phyloP scores from a whole-genome alignment of 23 red algal species.

The Gracilaria gracilis region DNA sequence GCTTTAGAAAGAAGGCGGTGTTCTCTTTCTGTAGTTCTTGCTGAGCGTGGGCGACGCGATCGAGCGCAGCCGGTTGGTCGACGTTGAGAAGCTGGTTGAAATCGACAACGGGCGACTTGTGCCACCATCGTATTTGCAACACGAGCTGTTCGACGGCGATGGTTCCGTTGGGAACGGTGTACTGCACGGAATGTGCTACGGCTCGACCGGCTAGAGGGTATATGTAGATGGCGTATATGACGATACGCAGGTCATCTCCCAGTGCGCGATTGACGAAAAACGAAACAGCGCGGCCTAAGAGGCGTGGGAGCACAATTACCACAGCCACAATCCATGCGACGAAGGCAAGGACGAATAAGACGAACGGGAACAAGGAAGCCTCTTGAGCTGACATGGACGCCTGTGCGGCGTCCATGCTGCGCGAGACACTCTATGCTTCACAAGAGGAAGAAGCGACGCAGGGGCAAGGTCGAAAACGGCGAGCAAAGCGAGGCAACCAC shows the following conservation, averaged over 20 bases:
- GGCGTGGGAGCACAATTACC: slow-evolving; percentile 53
- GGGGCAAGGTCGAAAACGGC: neutral
- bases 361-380: slow-evolving; percentile 34
- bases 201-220: slow-evolving; percentile 61
- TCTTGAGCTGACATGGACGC: slow-evolving; percentile 30
- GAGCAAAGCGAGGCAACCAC: neutral
- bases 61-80: slow-evolving; percentile 37
- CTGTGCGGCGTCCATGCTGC: slow-evolving; percentile 21
- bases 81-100: slow-evolving; percentile 55
- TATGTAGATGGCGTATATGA: slow-evolving; percentile 50
- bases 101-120: slow-evolving; percentile 25
- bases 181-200: slow-evolving; percentile 61
- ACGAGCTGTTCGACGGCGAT: slow-evolving; percentile 58
- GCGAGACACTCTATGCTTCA: neutral
- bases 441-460: neutral
- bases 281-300: slow-evolving; percentile 32
- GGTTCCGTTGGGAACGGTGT: slow-evolving; percentile 56
- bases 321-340: slow-evolving; percentile 43
- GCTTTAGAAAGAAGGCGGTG: slow-evolving; percentile 54
- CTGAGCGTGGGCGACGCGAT: slow-evolving; percentile 40
- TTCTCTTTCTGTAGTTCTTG: slow-evolving; percentile 53
- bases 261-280: slow-evolving; percentile 56
- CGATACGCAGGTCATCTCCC: slow-evolving; percentile 28
- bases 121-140: slow-evolving; percentile 66
- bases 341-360: slow-evolving; percentile 24